phyloP scores from a whole-genome alignment of 2,329 filamentous ascomycete genomes.

The Keithomyces neogunnii region DNA sequence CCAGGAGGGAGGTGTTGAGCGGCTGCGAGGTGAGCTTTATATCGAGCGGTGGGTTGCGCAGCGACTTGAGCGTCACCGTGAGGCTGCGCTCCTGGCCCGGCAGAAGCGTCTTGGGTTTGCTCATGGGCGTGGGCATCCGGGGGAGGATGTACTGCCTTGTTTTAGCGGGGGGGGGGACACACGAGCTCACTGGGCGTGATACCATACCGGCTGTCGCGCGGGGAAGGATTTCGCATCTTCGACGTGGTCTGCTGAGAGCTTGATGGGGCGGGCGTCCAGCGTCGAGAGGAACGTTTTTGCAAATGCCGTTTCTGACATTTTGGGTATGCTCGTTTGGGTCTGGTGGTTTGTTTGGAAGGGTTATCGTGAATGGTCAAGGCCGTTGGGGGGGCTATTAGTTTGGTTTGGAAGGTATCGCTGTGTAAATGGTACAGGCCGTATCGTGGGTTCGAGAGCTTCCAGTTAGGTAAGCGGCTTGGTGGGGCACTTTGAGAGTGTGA shows the following conservation, averaged over 20 bases:
- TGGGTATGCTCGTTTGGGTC: slow-evolving; percentile 6
- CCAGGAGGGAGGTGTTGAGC: slow-evolving; percentile 64
- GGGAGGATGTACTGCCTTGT: slow-evolving; percentile 59
- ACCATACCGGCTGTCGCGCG: slow-evolving; percentile 61
- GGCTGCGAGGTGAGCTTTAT: slow-evolving; percentile 56
- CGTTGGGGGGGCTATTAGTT: no score
- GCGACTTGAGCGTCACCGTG: slow-evolving; percentile 61
- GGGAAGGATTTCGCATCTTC: slow-evolving; percentile 77
- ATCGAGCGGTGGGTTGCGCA: slow-evolving; percentile 65
- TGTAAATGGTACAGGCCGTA: neutral
- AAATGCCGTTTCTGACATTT: slow-evolving; percentile 78
- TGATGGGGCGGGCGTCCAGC: slow-evolving; percentile 70
- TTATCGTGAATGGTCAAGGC: no score
- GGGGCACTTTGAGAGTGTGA: neutral
- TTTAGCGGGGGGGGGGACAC: neutral
- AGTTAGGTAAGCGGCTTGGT: neutral
- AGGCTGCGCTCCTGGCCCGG: slow-evolving; percentile 46
- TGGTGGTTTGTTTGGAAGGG: no score
- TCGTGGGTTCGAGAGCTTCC: neutral
- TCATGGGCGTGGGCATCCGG: slow-evolving; percentile 52
- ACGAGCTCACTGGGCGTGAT: neutral
- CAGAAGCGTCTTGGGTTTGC: slow-evolving; percentile 36
- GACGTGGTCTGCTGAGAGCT: slow-evolving; percentile 83
- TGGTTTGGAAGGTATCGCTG: neutral
- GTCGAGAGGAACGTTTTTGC: slow-evolving; percentile 74